phyloP scores from a whole-genome alignment of 23 red algal species.

The Gracilaria caudata region DNA sequence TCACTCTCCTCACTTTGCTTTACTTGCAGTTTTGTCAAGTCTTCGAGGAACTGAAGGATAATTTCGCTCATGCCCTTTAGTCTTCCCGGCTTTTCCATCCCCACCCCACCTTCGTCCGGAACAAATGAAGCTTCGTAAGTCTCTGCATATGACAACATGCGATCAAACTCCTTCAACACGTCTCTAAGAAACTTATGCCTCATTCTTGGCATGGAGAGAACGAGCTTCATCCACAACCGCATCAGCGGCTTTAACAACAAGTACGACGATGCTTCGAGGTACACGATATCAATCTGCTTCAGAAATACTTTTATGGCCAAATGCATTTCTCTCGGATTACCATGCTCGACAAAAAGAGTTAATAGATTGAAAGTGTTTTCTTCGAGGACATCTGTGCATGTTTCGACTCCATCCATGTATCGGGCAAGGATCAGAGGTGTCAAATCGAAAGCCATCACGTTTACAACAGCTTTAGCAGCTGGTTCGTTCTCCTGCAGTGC shows the following conservation, averaged over 20 bases:
- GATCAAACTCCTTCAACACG: constrained; percentile 46
- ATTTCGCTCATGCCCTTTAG: constrained; percentile 31
- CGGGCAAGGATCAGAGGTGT: constrained; percentile 31
- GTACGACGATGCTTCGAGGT: constrained; percentile 57
- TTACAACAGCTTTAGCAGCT: constrained; percentile 28
- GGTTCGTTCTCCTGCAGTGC: constrained; percentile 20
- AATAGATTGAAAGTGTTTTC: constrained; percentile 33
- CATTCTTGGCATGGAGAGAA: constrained; percentile 30
- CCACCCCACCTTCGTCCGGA: constrained; percentile 44
- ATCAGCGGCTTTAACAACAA: constrained; percentile 36
- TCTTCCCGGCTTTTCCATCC: constrained; percentile 43
- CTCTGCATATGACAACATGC: constrained; percentile 52
- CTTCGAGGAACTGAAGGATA: constrained; percentile 42
- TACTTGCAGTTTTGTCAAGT: constrained; percentile 24
- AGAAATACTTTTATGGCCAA: constrained; percentile 43
- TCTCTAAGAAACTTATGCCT: constrained; percentile 39
- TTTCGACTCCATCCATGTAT: constrained; percentile 46
- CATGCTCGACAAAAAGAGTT: constrained; percentile 23
- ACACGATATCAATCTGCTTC: constrained; percentile 43
- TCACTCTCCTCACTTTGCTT: constrained; percentile 19
- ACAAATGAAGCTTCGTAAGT: constrained; percentile 36
- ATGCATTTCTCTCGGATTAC: constrained; percentile 64
- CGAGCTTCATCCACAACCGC: constrained; percentile 37
- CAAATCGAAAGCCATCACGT: constrained; percentile 50
- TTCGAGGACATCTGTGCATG: constrained; percentile 14